A percentile compares a stretch with the other conserved stretches of the same genome.
Conservation (phyloP, 2,329 filamentous ascomycete genomes). For the Aspergillus eucalypticola region DNA sequence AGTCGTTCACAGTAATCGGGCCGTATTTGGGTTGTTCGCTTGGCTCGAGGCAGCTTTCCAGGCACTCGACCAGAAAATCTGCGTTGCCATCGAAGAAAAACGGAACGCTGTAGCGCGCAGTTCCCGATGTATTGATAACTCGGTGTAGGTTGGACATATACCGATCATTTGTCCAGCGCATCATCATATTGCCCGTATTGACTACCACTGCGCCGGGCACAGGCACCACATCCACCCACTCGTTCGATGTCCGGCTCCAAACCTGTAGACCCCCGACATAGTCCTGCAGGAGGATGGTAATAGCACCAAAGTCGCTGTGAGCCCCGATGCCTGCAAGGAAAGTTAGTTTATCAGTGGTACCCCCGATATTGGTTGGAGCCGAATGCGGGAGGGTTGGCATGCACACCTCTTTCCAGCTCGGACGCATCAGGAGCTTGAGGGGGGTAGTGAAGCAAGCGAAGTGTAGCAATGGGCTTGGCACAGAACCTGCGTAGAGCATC, state of each 20-base stretch:
- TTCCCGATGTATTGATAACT: slow-evolving; percentile 35
- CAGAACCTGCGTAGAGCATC: slow-evolving; percentile 24
- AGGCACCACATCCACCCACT: slow-evolving; percentile 51
- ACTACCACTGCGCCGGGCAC: slow-evolving; percentile 52
- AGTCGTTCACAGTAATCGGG: background rate
- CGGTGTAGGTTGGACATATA: slow-evolving; percentile 38
- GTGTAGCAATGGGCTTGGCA: slow-evolving; percentile 25
- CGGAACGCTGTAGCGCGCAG: slow-evolving; percentile 36
- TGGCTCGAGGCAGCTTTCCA: background rate
- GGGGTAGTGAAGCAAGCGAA: slow-evolving; percentile 31
- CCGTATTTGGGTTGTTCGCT: background rate
- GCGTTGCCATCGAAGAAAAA: slow-evolving; percentile 39
- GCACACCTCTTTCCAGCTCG: slow-evolving; percentile 22
- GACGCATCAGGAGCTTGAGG: slow-evolving; percentile 22
- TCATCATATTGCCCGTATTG: slow-evolving; percentile 55
- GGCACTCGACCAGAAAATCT: slow-evolving; percentile 9
- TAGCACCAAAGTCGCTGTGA: slow-evolving; percentile 59
- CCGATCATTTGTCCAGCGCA: slow-evolving; percentile 36
- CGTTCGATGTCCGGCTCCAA: slow-evolving; percentile 45
- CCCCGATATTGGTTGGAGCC: background rate
- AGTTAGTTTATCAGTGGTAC: no score
- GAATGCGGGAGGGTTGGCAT: background rate
- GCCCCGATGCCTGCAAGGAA: slow-evolving; percentile 42
- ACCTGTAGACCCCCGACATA: slow-evolving; percentile 54
- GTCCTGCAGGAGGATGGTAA: slow-evolving; percentile 59